phyloP scores from a whole-genome alignment of 371 early-diverging fungal genomes.

The Mortierella sp. region DNA sequence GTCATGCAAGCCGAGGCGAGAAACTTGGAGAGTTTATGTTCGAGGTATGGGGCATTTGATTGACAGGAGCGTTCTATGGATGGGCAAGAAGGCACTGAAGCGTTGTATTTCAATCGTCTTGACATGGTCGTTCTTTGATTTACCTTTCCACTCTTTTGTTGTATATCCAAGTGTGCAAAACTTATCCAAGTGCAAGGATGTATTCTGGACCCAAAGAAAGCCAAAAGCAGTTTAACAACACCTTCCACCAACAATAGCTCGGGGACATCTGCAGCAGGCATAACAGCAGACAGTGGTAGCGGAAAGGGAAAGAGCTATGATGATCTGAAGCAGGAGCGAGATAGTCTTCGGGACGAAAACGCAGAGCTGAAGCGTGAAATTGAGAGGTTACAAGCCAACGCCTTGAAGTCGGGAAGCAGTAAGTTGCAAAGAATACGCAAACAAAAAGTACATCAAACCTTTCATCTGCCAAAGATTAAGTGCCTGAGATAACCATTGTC shows the following conservation, averaged over 20 bases:
- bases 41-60: constrained; percentile 29
- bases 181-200: constrained; percentile 34
- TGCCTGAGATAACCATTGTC: not conserved
- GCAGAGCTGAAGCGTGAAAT: constrained; percentile 29
- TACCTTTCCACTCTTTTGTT: not conserved
- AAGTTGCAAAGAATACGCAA: constrained; percentile 5
- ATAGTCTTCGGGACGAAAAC: constrained; percentile 34
- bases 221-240: not conserved
- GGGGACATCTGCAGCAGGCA: not conserved
- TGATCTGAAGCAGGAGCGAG: constrained; percentile 37
- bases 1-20: constrained; percentile 32
- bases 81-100: too few species aligned
- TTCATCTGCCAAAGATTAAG: too few species aligned
- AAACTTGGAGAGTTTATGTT: constrained; percentile 47
- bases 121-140: too few species aligned
- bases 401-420: constrained; percentile 19
- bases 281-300: not conserved
- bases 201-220: constrained; percentile 1
- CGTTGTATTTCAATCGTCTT: too few species aligned
- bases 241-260: not conserved
- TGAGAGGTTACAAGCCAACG: constrained; percentile 29
- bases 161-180: constrained; percentile 22
- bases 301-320: constrained; percentile 23
- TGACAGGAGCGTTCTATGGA: too few species aligned
- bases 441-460: too few species aligned